A percentile compares a stretch with the other conserved stretches of the same genome.
Evolutionary conservation across 192 early-diverging fungal species (phyloP).

Genomic region (Coemansia sp.): DNA sequence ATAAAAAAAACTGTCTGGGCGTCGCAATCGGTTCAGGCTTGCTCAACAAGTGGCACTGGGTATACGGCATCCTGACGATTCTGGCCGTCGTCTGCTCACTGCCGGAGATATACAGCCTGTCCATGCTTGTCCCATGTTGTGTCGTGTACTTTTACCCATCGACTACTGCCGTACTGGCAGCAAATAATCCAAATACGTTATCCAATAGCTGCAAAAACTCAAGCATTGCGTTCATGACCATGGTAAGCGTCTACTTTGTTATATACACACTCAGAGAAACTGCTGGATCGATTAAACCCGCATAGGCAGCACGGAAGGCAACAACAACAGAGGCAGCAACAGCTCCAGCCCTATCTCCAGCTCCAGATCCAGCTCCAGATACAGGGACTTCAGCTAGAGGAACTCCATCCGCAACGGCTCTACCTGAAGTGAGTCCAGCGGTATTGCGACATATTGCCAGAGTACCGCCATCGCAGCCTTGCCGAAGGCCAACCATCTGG

Average conservation of each 20-base stretch:
- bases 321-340: neutral
- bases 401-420: no score
- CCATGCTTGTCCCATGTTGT: neutral
- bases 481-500: no score
- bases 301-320: no score
- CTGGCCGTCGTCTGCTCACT: constrained; percentile 38
- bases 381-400: no score
- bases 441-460: no score
- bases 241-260: neutral
- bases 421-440: no score
- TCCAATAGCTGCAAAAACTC: neutral
- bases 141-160: neutral
- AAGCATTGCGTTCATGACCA: neutral
- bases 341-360: no score
- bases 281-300: neutral
- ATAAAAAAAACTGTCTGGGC: constrained; percentile 49
- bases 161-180: neutral
- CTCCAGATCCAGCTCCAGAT: no score
- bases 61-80: constrained; percentile 42
- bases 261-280: neutral
- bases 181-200: neutral
- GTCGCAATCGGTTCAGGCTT: constrained; percentile 36
- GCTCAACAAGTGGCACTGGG: constrained; percentile 40
- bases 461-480: no score
- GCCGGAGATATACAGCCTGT: constrained; percentile 25